phyloP scores from a whole-genome alignment of 2,329 filamentous ascomycete genomes.

The Akanthomyces uredinophilus region DNA sequence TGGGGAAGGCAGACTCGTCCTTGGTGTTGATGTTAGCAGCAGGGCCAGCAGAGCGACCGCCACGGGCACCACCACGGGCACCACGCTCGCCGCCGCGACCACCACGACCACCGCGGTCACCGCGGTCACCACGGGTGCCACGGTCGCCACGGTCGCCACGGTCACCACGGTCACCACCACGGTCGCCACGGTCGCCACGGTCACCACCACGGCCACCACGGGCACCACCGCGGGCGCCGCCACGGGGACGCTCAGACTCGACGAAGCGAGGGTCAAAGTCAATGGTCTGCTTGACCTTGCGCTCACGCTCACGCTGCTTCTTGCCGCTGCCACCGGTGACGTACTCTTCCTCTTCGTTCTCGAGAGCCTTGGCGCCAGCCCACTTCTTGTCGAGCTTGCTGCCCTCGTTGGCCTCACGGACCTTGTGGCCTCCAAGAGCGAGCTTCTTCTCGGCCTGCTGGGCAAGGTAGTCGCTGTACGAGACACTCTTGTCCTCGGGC shows the following conservation, averaged over 20 bases:
- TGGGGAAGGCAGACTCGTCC: slow-evolving; percentile 56
- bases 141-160: slow-evolving; percentile 35
- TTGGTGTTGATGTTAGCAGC: slow-evolving; percentile 49
- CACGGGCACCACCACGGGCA: slow-evolving; percentile 30
- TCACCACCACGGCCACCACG: slow-evolving; percentile 45
- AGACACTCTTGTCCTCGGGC: slow-evolving; percentile 82
- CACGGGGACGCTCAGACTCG: slow-evolving; percentile 58
- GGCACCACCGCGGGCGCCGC: slow-evolving; percentile 49
- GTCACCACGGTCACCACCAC: slow-evolving; percentile 37
- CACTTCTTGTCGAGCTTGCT: slow-evolving; percentile 87
- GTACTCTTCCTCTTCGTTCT: slow-evolving; percentile 69
- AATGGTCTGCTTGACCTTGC: slow-evolving; percentile 84
- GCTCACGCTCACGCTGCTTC: slow-evolving; percentile 77
- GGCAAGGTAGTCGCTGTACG: slow-evolving; percentile 82
- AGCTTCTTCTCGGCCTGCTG: slow-evolving; percentile 68
- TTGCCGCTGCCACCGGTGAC: slow-evolving; percentile 71
- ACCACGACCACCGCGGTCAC: slow-evolving; percentile 37
- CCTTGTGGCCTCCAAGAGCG: slow-evolving; percentile 57
- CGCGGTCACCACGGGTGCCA: slow-evolving; percentile 35
- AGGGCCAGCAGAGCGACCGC: slow-evolving; percentile 36
- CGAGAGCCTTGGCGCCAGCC: slow-evolving; percentile 71
- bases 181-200: slow-evolving; percentile 34
- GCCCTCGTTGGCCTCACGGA: slow-evolving; percentile 91
- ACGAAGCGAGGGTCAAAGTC: slow-evolving; percentile 83
- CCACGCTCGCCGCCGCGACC: slow-evolving; percentile 34